Evolutionary conservation across 116 monocot species (phyloP).

Genomic region (Iris pallida): DNA sequence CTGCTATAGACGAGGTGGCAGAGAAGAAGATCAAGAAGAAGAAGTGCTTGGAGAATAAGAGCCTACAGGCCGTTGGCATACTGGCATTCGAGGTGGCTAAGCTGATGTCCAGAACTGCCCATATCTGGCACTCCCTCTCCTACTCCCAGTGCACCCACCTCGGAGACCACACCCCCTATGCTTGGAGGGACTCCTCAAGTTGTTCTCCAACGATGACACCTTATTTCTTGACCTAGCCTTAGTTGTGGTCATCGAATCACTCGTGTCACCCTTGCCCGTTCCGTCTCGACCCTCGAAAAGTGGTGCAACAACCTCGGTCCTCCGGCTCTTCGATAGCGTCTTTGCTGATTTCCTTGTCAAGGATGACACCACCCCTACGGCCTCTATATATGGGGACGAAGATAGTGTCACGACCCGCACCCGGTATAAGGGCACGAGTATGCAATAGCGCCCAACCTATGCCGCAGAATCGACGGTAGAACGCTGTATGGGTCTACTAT

Average conservation of each 20-base stretch:
- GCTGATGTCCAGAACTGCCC: constrained; percentile 46
- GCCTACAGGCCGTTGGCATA: constrained; percentile 32
- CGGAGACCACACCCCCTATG: constrained; percentile 20
- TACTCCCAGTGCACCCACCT: constrained; percentile 33
- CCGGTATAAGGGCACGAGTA: no score
- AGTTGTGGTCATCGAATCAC: constrained; percentile 45
- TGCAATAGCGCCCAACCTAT: no score
- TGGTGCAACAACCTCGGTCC: constrained; percentile 48
- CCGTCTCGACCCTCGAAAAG: constrained; percentile 36
- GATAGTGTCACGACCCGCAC: no score
- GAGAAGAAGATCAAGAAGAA: constrained; percentile 1
- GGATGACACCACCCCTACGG: constrained; percentile 15
- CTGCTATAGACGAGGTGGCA: no score
- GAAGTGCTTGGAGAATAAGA: no score
- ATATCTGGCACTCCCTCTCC: constrained; percentile 55
- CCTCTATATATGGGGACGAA: constrained; percentile 27
- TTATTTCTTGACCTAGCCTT: constrained; percentile 46
- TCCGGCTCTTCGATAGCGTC: constrained; percentile 34
- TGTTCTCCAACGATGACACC: constrained; percentile 55
- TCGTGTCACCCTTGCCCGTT: constrained; percentile 24
- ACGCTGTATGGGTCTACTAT: no score
- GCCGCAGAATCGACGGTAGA: no score
- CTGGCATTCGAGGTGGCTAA: constrained; percentile 61
- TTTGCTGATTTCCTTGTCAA: constrained; percentile 31
- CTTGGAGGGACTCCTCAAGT: constrained; percentile 50